Conservation (phyloP, 108 stramenopile genomes). For the Pseudonitzschia pungens region DNA sequence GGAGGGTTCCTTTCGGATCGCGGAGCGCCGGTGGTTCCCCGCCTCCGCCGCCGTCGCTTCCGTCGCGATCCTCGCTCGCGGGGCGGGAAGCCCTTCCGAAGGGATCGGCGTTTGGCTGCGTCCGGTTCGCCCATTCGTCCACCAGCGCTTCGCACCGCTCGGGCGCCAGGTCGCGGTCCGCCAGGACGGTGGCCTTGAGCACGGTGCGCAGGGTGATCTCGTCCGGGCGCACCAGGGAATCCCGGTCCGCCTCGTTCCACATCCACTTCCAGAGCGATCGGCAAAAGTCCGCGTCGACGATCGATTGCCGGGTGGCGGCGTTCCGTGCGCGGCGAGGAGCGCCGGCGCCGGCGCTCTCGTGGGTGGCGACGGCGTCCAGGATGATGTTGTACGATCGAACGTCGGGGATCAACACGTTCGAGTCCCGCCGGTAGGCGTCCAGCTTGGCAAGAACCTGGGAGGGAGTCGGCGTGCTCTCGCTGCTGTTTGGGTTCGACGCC, state of each 20-base stretch:
- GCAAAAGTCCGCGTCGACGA: slow-evolving; percentile 20
- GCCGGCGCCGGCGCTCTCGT: no score
- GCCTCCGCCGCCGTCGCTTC: background rate
- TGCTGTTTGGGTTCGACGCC: background rate
- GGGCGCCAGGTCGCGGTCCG: slow-evolving; percentile 17
- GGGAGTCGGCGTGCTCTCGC: background rate
- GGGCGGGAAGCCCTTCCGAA: no score
- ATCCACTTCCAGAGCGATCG: slow-evolving; percentile 30
- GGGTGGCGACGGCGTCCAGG: slow-evolving; percentile 24
- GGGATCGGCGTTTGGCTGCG: no score
- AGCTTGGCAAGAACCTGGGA: slow-evolving; percentile 16
- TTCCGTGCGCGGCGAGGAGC: no score
- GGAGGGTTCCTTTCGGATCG: slow-evolving; percentile 8
- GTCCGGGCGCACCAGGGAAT: slow-evolving; percentile 29
- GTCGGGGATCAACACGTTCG: slow-evolving; percentile 20
- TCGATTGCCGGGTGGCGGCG: no score
- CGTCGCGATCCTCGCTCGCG: background rate
- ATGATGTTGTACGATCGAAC: slow-evolving; percentile 35
- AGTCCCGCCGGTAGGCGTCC: slow-evolving; percentile 23
- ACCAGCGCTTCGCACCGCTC: slow-evolving; percentile 27
- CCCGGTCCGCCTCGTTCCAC: slow-evolving; percentile 24
- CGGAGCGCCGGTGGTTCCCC: background rate
- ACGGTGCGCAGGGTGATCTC: slow-evolving; percentile 26
- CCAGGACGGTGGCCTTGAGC: slow-evolving; percentile 20
- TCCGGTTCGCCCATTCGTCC: slow-evolving; percentile 17